A percentile compares a stretch with the other conserved stretches of the same genome.
phyloP scores from a whole-genome alignment of 169 alveolate genomes.

The Babesia caballi region DNA sequence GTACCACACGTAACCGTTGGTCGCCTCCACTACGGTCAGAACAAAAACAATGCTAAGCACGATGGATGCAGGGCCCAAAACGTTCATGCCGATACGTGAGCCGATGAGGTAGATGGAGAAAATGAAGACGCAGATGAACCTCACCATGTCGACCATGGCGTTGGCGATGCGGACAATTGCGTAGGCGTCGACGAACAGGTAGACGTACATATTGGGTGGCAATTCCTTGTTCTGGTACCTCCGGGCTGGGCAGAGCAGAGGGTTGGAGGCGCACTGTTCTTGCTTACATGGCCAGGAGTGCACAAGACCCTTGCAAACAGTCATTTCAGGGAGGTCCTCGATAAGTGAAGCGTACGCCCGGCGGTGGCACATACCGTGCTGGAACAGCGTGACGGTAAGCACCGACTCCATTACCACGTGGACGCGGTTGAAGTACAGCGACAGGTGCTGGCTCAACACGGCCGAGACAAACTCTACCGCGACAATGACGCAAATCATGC shows the following conservation, averaged over 20 bases:
- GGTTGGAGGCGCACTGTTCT: slow-evolving; percentile 23
- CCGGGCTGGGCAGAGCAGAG: slow-evolving; percentile 45
- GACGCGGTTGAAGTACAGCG: slow-evolving; percentile 21
- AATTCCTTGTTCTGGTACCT: slow-evolving; percentile 46
- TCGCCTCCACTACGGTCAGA: slow-evolving; percentile 28
- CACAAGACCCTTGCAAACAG: slow-evolving; percentile 13
- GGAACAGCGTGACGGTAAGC: slow-evolving; percentile 52
- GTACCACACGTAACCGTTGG: slow-evolving; percentile 16
- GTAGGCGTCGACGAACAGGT: slow-evolving; percentile 32
- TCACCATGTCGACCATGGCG: slow-evolving; percentile 3
- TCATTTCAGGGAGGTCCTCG: not conserved
- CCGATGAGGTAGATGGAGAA: not conserved
- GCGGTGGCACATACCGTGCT: slow-evolving; percentile 55
- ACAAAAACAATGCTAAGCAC: not conserved
- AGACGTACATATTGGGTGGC: slow-evolving; percentile 29
- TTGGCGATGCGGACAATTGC: slow-evolving; percentile 22
- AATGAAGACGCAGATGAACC: not conserved
- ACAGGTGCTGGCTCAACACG: slow-evolving; percentile 29
- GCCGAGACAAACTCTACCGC: slow-evolving; percentile 9
- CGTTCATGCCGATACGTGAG: not conserved
- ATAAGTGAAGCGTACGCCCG: not conserved
- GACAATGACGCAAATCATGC: not conserved
- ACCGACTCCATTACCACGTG: slow-evolving; percentile 17
- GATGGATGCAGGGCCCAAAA: not conserved
- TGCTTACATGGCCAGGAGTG: slow-evolving; percentile 45